Conservation (phyloP, 2,329 filamentous ascomycete genomes). For the Colletotrichum sp. region DNA sequence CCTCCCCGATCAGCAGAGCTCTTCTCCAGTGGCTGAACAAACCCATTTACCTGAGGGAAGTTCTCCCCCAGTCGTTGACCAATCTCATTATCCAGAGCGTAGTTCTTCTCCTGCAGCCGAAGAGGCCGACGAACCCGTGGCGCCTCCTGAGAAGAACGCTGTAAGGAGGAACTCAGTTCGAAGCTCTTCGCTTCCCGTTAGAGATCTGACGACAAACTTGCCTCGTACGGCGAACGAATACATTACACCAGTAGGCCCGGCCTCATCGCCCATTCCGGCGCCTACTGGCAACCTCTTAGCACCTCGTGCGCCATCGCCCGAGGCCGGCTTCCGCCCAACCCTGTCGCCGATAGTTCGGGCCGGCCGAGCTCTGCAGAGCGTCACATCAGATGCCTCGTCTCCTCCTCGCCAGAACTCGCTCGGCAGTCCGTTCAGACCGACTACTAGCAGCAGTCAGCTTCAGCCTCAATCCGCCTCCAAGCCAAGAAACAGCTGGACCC, state of each 20-base stretch:
- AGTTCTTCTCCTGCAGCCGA: neutral
- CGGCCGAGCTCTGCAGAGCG: constrained; percentile 60
- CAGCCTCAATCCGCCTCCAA: constrained; percentile 15
- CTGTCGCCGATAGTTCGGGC: constrained; percentile 65
- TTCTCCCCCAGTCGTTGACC: neutral
- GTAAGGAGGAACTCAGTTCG: neutral
- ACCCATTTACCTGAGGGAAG: neutral
- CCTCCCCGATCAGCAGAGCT: neutral
- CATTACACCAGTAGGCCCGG: constrained; percentile 40
- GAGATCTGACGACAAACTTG: neutral
- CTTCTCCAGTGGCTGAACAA: neutral
- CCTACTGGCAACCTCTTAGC: constrained; percentile 17
- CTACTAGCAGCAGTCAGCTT: constrained; percentile 12
- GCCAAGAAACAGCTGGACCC: constrained; percentile 16
- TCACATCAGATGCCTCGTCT: constrained; percentile 64
- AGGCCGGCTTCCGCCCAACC: constrained; percentile 43
- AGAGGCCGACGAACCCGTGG: neutral
- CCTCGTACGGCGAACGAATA: constrained; percentile 23
- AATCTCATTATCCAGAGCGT: neutral
- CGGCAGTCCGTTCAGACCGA: constrained; percentile 58
- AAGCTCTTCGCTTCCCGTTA: constrained; percentile 12
- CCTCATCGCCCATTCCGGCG: constrained; percentile 38
- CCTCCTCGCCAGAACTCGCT: constrained; percentile 56
- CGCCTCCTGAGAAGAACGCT: neutral
- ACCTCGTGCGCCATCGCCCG: constrained; percentile 18